Percentiles rank a stretch among this genome's conserved stretches.
Conservation (phyloP, 768 basidiomycete species). For the Macrolepiota albuminosa region DNA sequence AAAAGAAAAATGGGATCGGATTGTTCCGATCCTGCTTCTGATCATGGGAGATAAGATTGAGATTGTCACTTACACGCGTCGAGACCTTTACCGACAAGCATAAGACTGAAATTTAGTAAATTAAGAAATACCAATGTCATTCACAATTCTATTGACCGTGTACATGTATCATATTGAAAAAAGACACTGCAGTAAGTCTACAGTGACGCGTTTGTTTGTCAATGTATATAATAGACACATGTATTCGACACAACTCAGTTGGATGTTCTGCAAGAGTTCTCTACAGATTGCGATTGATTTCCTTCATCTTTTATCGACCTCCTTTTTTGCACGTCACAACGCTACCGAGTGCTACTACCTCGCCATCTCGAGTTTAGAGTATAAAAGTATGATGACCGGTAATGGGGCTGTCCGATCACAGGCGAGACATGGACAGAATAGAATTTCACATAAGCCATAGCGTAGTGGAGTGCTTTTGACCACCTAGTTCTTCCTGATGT, state of each 20-base stretch:
- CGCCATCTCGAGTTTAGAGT: neutral
- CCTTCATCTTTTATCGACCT: no score
- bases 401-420: neutral
- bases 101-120: no score
- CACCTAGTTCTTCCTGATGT: neutral
- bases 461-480: neutral
- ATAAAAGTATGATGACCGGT: neutral
- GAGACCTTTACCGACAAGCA: no score
- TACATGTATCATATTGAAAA: neutral
- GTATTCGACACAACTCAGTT: no score
- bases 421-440: slow-evolving; percentile 1
- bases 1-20: no score
- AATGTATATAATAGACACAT: no score
- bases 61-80: no score
- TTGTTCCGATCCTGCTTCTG: no score
- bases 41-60: neutral
- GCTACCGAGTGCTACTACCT: neutral
- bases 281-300: no score
- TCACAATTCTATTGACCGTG: neutral
- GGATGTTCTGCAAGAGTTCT: neutral
- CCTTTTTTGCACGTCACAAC: neutral
- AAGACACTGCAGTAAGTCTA: neutral
- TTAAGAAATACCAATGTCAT: no score
- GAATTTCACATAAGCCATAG: neutral
- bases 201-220: no score